Conservation (phyloP, 164 flowering plant genomes). For the Houttuynia cordata region DNA sequence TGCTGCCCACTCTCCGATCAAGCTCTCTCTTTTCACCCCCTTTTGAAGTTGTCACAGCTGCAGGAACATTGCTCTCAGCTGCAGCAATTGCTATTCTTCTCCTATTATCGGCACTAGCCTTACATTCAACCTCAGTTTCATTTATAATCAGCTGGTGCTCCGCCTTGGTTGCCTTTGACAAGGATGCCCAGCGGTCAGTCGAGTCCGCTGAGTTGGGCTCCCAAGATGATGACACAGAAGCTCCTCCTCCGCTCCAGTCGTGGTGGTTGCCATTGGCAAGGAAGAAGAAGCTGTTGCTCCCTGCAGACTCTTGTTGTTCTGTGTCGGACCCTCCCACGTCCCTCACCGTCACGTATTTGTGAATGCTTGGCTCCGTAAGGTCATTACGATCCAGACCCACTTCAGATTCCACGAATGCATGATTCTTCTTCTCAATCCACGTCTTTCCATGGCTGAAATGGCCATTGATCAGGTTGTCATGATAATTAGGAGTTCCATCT, state of each 20-base stretch:
- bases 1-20: background rate
- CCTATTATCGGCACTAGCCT: background rate
- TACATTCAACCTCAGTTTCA: background rate
- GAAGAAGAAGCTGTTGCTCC: conserved; percentile 56
- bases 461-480: background rate
- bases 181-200: conserved; percentile 48
- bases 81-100: background rate
- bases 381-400: conserved; percentile 28
- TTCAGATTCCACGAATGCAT: conserved; percentile 57
- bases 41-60: background rate
- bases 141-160: background rate
- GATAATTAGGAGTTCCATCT: conserved; percentile 13
- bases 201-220: conserved; percentile 82
- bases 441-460: conserved; percentile 14
- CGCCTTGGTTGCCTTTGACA: conserved; percentile 10
- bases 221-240: conserved; percentile 47
- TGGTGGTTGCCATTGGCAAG: background rate
- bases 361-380: conserved; percentile 68
- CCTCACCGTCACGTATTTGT: conserved; percentile 81
- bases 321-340: conserved; percentile 22
- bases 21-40: background rate
- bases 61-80: too few species aligned
- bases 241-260: conserved; percentile 6
- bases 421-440: conserved; percentile 14
- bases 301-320: conserved; percentile 71